Conservation (phyloP, 208 protist genomes). For the Wallacemonas sp. region DNA sequence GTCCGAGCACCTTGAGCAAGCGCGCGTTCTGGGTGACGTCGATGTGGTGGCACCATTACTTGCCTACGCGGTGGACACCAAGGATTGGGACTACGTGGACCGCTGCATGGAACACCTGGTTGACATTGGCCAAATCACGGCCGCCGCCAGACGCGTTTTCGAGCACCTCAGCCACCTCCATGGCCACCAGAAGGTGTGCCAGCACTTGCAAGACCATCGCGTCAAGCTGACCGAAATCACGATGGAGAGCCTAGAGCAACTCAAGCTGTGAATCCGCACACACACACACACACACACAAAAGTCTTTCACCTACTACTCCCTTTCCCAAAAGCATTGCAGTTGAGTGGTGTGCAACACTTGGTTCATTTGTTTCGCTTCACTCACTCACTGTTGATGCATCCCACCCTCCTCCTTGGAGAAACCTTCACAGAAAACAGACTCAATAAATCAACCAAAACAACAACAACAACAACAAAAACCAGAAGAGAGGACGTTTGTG, state of each 20-base stretch:
- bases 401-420: too few relatives aligned
- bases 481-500: too few relatives aligned
- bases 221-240: conserved; percentile 64
- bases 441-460: too few relatives aligned
- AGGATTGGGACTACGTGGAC: conserved; percentile 81
- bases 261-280: conserved; percentile 79
- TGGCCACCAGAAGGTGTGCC: conserved; percentile 57
- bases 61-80: conserved; percentile 61
- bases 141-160: conserved; percentile 67
- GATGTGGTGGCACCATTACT: conserved; percentile 87
- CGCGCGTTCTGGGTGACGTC: conserved; percentile 78
- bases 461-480: too few relatives aligned
- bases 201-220: conserved; percentile 52
- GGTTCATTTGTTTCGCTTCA: too few relatives aligned
- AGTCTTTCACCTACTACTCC: neutral
- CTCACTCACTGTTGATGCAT: too few relatives aligned
- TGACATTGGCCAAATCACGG: conserved; percentile 82
- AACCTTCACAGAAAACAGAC: too few relatives aligned
- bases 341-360: too few relatives aligned
- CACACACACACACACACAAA: too few relatives aligned
- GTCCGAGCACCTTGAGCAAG: conserved; percentile 86
- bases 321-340: too few relatives aligned
- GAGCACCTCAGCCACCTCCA: conserved; percentile 75
- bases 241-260: conserved; percentile 73
- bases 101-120: conserved; percentile 81